Conservation (phyloP, 1,284 basidiomycete genomes). For the Cystobasidium slooffiae region DNA sequence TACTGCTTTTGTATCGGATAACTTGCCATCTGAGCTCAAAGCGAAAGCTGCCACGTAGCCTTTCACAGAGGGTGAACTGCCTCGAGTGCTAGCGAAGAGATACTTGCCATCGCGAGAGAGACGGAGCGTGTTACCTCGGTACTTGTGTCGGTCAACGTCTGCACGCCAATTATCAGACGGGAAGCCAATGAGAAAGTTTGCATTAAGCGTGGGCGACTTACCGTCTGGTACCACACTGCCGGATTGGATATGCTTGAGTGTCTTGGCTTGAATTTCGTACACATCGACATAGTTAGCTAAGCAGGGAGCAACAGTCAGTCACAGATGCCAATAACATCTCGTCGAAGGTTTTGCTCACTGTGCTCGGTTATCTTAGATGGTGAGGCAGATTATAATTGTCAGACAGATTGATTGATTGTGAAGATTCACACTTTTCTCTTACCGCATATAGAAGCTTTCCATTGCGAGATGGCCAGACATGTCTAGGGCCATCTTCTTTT, state of each 20-base stretch:
- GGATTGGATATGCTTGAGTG: conserved; percentile 47
- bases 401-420: not conserved
- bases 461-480: conserved; percentile 56
- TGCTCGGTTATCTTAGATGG: conserved; percentile 49
- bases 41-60: conserved; percentile 57
- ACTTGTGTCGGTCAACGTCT: conserved; percentile 45
- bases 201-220: conserved; percentile 2
- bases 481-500: conserved; percentile 57
- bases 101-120: conserved; percentile 53
- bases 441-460: conserved; percentile 57
- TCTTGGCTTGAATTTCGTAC: conserved; percentile 46
- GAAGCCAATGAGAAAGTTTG: not conserved
- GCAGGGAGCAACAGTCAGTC: not conserved
- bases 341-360: conserved; percentile 42
- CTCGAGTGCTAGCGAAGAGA: conserved; percentile 58
- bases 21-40: conserved; percentile 51
- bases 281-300: conserved; percentile 53
- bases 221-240: conserved; percentile 49
- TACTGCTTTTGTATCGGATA: conserved; percentile 46
- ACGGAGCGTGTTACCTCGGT: conserved; percentile 59
- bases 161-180: not conserved
- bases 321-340: not conserved
- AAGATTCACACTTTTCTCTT: not conserved
- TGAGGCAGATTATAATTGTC: not conserved
- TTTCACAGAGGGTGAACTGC: conserved; percentile 53